phyloP scores from a whole-genome alignment of 1,284 basidiomycete genomes.

The Sporisorium scitamineum region DNA sequence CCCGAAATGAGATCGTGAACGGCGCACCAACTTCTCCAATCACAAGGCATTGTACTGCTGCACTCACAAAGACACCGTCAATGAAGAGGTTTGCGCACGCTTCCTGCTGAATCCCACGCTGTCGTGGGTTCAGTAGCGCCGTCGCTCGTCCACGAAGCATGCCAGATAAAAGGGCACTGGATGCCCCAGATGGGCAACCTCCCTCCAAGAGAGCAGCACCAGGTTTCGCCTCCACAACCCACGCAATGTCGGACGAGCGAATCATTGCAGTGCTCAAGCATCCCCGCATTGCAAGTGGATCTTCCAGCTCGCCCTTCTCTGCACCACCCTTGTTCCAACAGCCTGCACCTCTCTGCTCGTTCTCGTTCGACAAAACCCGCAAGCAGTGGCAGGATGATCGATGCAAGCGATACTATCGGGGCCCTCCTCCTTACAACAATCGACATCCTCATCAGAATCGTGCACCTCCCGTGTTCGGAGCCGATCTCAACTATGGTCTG shows the following conservation, averaged over 20 bases:
- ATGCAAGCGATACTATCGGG: constrained; percentile 42
- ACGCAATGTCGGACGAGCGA: background rate
- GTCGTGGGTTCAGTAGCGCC: constrained; percentile 19
- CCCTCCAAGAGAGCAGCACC: constrained; percentile 11
- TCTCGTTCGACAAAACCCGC: constrained; percentile 54
- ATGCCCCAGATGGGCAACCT: background rate
- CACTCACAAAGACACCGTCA: background rate
- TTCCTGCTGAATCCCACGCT: constrained; percentile 28
- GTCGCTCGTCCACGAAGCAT: constrained; percentile 10
- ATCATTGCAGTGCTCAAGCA: constrained; percentile 26
- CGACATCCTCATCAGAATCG: constrained; percentile 19
- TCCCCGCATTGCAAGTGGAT: constrained; percentile 13
- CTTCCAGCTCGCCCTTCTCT: constrained; percentile 12
- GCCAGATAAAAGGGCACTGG: constrained; percentile 36
- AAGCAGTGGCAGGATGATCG: constrained; percentile 54
- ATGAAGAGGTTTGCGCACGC: constrained; percentile 9
- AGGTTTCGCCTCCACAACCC: background rate
- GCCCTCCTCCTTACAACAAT: constrained; percentile 44
- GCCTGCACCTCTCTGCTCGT: constrained; percentile 46
- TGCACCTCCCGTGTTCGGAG: constrained; percentile 27
- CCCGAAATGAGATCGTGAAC: constrained; percentile 9
- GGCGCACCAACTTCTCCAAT: background rate
- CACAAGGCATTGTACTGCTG: background rate
- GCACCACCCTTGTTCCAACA: constrained; percentile 43
- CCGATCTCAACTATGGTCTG: constrained; percentile 68